These are phyloP conservation scores for Verbena officinalis DNA, from an alignment of 257 asterid genomes.

Conservation along the genomic window DNA sequence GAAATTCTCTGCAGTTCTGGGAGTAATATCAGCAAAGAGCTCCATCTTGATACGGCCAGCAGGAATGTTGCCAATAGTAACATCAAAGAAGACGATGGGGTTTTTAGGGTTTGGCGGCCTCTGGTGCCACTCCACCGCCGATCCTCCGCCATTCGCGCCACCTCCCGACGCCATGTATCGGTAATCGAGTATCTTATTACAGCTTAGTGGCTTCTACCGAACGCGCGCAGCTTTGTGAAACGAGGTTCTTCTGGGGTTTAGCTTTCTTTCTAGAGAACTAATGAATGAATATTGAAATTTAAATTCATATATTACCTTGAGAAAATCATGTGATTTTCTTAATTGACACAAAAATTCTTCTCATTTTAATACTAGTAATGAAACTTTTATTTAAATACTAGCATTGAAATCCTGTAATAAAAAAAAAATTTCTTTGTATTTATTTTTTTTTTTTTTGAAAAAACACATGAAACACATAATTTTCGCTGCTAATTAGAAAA, in stretches of 20 bases:
- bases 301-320: too few relatives aligned
- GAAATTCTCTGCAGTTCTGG: conserved; percentile 93
- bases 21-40: conserved; percentile 93
- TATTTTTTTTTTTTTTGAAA: too few relatives aligned
- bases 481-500: too few relatives aligned
- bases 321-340: too few relatives aligned
- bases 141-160: conserved; percentile 38
- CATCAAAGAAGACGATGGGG: conserved; percentile 89
- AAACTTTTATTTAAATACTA: too few relatives aligned
- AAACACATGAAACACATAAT: too few relatives aligned
- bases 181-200: background rate
- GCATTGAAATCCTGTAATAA: too few relatives aligned
- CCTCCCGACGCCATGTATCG: conserved; percentile 34
- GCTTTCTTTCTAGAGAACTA: background rate
- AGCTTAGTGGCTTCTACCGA: background rate
- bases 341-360: too few relatives aligned
- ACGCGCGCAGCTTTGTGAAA: background rate
- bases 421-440: too few relatives aligned
- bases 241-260: background rate
- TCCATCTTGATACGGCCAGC: conserved; percentile 98
- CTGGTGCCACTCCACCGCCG: conserved; percentile 92
- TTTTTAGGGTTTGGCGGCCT: conserved; percentile 90
- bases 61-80: conserved; percentile 84
- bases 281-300: background rate
- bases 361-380: too few relatives aligned